Percentiles rank a stretch among this genome's conserved stretches.
Evolutionary conservation across 345 rosid species (phyloP).

Genomic region (Zanthoxylum bungeanum): DNA sequence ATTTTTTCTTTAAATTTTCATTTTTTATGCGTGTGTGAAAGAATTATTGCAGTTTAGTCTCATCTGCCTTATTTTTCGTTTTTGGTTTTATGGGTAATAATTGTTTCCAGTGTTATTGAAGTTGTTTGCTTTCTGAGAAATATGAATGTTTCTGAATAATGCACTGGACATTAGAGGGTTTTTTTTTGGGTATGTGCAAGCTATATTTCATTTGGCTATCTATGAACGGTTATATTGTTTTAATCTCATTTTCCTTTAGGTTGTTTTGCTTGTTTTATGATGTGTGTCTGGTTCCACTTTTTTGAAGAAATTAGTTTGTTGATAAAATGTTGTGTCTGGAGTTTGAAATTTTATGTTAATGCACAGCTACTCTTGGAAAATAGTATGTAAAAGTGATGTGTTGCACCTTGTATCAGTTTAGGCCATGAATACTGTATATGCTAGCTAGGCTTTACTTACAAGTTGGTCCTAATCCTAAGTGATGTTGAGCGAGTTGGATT

Average conservation of each 20-base stretch:
- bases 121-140: not conserved
- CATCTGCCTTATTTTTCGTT: not conserved
- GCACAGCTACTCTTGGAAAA: not conserved
- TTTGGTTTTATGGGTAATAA: not conserved
- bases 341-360: not conserved
- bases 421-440: not conserved
- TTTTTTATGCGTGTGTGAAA: too few species aligned
- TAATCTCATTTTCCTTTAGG: not conserved
- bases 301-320: not conserved
- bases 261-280: not conserved
- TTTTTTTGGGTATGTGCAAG: not conserved
- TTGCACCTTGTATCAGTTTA: not conserved
- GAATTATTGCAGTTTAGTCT: not conserved
- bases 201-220: not conserved
- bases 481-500: not conserved
- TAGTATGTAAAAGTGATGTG: not conserved
- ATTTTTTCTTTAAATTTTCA: not conserved
- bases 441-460: not conserved
- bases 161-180: not conserved
- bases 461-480: not conserved
- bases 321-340: not conserved
- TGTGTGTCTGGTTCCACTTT: not conserved
- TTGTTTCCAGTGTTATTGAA: not conserved
- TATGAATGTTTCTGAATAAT: not conserved
- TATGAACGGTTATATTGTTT: not conserved